Base-by-base conservation (phyloP, 2,329 filamentous ascomycete species). In the Claviceps monticola region DNA sequence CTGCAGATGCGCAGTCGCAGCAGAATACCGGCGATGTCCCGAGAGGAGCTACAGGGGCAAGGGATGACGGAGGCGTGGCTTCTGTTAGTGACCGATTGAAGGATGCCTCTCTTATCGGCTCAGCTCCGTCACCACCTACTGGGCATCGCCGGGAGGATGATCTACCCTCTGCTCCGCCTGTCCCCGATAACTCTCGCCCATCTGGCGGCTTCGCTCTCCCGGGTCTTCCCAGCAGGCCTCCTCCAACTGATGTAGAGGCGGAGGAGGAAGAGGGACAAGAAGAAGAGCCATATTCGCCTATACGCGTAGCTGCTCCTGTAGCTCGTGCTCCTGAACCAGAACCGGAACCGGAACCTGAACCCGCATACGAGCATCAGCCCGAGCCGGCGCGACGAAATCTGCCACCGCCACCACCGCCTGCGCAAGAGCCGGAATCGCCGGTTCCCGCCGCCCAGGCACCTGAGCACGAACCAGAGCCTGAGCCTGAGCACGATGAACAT, bases 281-380 rank as follows among this genome's bases (percentile, higher is more conserved):
- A 56, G 76, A 77, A 52, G 76, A 82, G 47, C 71, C 73, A 46
- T 11, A 14, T 13, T 96, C 88, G 1, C 91, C 91, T 6, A 83
- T 94, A 56, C 86, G 85, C 48, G 78, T 97, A 58, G 89, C 90
- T 14, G 84, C 91, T 67, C 93, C 93, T 3, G 85, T 97, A 51
- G 75, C 80, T 49, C 85, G 86, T 53, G 78, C 75, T 49, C 71
- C 74, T 3, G 73, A 74, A 52, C 23, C 23, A 5, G 23, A 26
- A 36, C 5, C 23, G 23, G 23, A 26, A 36, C 56, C 76, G 4
- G 29, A 34, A 34, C 29, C 29, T 34, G 29, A 34, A 34, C 3
- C 29, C 29, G 29, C 29, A 34, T 34, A 34, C 48, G 71, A 73
- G 39, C 71, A 19, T 19, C 19, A 19, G 39, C 71, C 74, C 3